Base-by-base conservation (phyloP, 768 basidiomycete species). In the Auricularia cornea region DNA sequence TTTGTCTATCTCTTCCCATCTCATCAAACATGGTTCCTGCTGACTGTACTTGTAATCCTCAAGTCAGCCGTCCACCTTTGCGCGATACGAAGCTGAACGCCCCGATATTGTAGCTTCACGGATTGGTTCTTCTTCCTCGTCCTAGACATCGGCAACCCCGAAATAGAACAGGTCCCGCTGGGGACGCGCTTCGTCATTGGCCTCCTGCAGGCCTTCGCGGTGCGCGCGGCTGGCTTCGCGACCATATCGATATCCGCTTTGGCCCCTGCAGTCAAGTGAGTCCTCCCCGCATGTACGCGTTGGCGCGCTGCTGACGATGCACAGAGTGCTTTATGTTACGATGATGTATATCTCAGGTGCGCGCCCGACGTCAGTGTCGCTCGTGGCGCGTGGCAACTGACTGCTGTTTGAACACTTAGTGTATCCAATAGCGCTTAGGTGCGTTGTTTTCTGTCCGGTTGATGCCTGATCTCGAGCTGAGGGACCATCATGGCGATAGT, bases 341-440 rank as follows among this genome's bases (percentile, higher is more conserved):
- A 96, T 94, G 94, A 98, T 96, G 94, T 93, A 90, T 70, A 85
- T 92, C 68, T 86, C 85, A 82, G 89, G 65, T 89, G 90, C 91
- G 68, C 76, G 87, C 82, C 60, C 33, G 66, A 62, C 60, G 59
- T 68, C 59, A 40, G 62, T 31, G 65, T 63, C 31, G 11, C 51
- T 28, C 32, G 35, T 48, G 14, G 48, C 60, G 35, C 6, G 59
- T 48, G 35, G 4, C 14, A 0, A 59, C 62, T 71, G 57, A 66
- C 23, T 38, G 16, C 26, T 51, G 23, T 5, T 32, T 40, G 44
- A 31, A 20, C n/a, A n/a, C n/a, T n/a, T n/a, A n/a, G 32, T 59
- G 89, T 88, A 89, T 71, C 89, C 89, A 16, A 88, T 91, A 67
- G 89, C 89, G 0, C 82, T 91, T 86, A 92, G 88, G 88, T 86